Evolutionary conservation across 371 early-diverging fungal species (phyloP).

Genomic region (Mucor mucedo): DNA sequence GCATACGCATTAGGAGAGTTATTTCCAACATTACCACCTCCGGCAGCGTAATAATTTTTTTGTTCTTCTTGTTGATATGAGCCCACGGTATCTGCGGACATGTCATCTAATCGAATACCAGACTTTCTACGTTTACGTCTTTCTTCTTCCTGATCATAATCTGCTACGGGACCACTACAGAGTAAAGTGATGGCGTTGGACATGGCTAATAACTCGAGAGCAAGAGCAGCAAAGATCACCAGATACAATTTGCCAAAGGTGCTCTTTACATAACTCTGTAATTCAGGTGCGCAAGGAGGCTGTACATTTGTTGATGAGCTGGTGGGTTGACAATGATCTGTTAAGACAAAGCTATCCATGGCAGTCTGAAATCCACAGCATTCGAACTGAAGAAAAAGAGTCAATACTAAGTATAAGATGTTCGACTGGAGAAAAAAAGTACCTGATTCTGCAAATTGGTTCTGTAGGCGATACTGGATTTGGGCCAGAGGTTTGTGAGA

Average conservation of each 20-base stretch:
- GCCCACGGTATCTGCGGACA: conserved; percentile 39
- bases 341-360: conserved; percentile 35
- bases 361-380: conserved; percentile 53
- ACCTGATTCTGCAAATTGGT: conserved; percentile 38
- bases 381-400: conserved; percentile 33
- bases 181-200: conserved; percentile 50
- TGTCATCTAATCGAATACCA: conserved; percentile 51
- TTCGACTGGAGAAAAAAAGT: conserved; percentile 24
- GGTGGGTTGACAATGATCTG: conserved; percentile 30
- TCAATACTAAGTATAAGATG: neutral
- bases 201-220: conserved; percentile 46
- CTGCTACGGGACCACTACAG: conserved; percentile 33
- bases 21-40: conserved; percentile 6
- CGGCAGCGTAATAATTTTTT: conserved; percentile 18
- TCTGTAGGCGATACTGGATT: conserved; percentile 25
- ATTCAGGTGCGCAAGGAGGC: conserved; percentile 37
- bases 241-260: conserved; percentile 45
- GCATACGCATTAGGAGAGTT: conserved; percentile 11
- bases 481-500: conserved; percentile 41
- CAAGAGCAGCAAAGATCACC: conserved; percentile 47
- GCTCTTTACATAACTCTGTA: conserved; percentile 29
- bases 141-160: conserved; percentile 44
- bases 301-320: conserved; percentile 5
- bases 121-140: conserved; percentile 54
- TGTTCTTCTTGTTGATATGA: conserved; percentile 22